Conservation (phyloP, 192 early-diverging fungal genomes). For the Jimgerdemannia flammicorona region DNA sequence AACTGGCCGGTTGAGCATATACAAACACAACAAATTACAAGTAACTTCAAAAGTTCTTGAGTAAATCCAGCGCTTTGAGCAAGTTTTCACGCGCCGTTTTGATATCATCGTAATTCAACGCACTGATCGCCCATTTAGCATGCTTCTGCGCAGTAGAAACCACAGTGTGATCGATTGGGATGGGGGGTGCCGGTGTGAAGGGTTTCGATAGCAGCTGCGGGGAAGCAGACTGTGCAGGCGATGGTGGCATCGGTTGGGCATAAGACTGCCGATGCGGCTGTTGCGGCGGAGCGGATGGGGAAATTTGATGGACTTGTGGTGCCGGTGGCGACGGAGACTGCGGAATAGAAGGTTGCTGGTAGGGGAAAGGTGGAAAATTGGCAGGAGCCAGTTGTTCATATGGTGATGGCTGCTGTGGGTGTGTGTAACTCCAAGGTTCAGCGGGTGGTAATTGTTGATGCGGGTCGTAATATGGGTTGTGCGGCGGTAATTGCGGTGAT, state of each 20-base stretch:
- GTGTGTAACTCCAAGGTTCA: conserved; percentile 1
- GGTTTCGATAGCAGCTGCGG: conserved; percentile 2
- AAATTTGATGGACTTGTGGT: conserved; percentile 5
- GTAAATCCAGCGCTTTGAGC: conserved; percentile 52
- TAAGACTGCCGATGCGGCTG: neutral
- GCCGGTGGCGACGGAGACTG: conserved; percentile 11
- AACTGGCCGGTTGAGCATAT: too few relatives aligned
- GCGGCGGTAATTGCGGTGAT: conserved; percentile 17
- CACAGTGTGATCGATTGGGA: conserved; percentile 15
- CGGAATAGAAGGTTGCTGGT: conserved; percentile 10
- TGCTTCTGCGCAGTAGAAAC: conserved; percentile 78
- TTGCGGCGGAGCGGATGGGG: conserved; percentile 3
- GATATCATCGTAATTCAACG: conserved; percentile 93
- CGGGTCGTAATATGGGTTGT: neutral
- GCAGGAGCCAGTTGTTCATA: neutral
- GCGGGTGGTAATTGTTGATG: neutral
- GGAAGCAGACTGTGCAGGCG: conserved; percentile 17
- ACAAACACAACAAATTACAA: too few relatives aligned
- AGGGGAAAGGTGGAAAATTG: conserved; percentile 17
- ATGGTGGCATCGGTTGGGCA: conserved; percentile 7
- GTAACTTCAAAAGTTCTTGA: neutral
- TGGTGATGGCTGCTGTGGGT: conserved; percentile 12
- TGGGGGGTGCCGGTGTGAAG: neutral
- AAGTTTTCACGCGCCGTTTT: conserved; percentile 78
- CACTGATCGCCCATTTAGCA: conserved; percentile 89